phyloP scores from a whole-genome alignment of 192 early-diverging fungal species.

The Backusella macrospora region DNA sequence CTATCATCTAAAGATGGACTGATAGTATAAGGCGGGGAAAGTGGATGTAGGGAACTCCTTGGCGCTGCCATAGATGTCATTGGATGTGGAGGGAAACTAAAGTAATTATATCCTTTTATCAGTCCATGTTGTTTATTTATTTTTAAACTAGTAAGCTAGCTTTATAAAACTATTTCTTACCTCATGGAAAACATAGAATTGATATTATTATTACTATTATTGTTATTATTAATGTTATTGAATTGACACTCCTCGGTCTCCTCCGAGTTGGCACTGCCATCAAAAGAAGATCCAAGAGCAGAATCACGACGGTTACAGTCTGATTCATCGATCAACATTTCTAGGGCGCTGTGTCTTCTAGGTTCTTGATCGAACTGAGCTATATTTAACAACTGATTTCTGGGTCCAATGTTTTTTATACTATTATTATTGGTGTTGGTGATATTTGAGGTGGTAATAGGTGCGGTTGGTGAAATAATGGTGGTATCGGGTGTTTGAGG shows the following conservation, averaged over 20 bases:
- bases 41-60: constrained; percentile 19
- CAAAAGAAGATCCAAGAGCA: constrained; percentile 21
- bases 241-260: constrained; percentile 16
- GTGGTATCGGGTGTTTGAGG: background rate
- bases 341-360: constrained; percentile 12
- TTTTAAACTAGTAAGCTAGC: background rate
- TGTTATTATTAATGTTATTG: background rate
- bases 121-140: constrained; percentile 1
- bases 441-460: background rate
- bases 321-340: constrained; percentile 1
- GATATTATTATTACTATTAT: background rate
- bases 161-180: background rate
- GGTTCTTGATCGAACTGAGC: constrained; percentile 3
- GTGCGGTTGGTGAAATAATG: background rate
- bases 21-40: constrained; percentile 23
- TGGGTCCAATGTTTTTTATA: background rate
- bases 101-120: background rate
- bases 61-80: constrained; percentile 14
- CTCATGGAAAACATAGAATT: constrained; percentile 8
- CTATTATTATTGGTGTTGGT: background rate
- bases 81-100: constrained; percentile 24
- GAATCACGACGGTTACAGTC: constrained; percentile 24
- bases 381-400: background rate
- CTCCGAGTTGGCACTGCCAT: constrained; percentile 28
- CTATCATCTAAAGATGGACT: constrained; percentile 14